Conservation (phyloP, 2,329 filamentous ascomycete species). For the Dothideomycetidae sp. region DNA sequence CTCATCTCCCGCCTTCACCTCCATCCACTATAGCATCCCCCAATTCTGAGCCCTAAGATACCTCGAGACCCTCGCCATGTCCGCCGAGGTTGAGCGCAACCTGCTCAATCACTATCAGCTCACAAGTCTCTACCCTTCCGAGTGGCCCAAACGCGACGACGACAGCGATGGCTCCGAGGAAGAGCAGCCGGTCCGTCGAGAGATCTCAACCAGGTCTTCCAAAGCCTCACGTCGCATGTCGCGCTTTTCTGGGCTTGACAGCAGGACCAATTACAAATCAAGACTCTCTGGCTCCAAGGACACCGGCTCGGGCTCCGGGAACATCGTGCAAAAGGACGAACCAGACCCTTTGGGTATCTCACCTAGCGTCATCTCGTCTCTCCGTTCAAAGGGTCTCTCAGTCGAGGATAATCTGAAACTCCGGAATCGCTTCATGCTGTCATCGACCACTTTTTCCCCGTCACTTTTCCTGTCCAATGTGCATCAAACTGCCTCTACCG, state of each 20-base stretch:
- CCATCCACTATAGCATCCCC: background rate
- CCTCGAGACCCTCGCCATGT: slow-evolving; percentile 26
- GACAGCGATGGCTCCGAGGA: slow-evolving; percentile 40
- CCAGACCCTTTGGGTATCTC: slow-evolving; percentile 79
- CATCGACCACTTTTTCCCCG: slow-evolving; percentile 89
- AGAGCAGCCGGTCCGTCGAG: slow-evolving; percentile 28
- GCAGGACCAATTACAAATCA: slow-evolving; percentile 53
- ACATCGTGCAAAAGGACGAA: slow-evolving; percentile 78
- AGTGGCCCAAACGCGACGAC: slow-evolving; percentile 78
- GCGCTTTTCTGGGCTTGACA: slow-evolving; percentile 71
- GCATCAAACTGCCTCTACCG: slow-evolving; percentile 72
- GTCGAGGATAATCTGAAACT: slow-evolving; percentile 58
- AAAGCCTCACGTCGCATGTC: slow-evolving; percentile 49
- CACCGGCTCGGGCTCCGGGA: slow-evolving; percentile 54
- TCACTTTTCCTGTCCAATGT: slow-evolving; percentile 83
- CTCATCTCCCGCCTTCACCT: background rate
- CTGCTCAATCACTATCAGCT: slow-evolving; percentile 87
- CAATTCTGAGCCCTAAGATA: background rate
- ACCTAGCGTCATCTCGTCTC: slow-evolving; percentile 69
- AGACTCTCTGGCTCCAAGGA: slow-evolving; percentile 50
- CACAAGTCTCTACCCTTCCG: slow-evolving; percentile 57
- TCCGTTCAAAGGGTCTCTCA: slow-evolving; percentile 62
- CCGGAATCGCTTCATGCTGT: slow-evolving; percentile 88
- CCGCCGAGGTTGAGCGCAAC: slow-evolving; percentile 55
- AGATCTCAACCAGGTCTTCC: slow-evolving; percentile 2